These are phyloP conservation scores for Erigeron canadensis DNA, from an alignment of 129 eudicot genomes.

Conservation along the genomic window DNA sequence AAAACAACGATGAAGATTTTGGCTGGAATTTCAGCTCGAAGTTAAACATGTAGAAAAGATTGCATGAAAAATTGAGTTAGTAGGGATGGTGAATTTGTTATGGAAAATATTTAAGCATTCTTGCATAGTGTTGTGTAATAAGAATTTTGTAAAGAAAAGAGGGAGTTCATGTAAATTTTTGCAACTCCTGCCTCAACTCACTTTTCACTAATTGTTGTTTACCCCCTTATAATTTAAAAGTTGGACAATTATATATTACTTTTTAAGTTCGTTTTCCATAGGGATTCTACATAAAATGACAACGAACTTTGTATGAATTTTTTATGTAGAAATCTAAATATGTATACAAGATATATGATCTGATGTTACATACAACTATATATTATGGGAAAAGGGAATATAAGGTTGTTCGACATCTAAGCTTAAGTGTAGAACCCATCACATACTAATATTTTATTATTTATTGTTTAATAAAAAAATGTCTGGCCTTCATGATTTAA, in stretches of 20 bases:
- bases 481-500: no score
- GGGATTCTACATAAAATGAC: no score
- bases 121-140: slow-evolving; percentile 37
- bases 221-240: slow-evolving; percentile 15
- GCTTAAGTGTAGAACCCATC: no score
- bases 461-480: no score
- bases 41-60: slow-evolving; percentile 23
- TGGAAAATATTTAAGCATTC: slow-evolving; percentile 34
- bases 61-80: slow-evolving; percentile 28
- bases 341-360: no score
- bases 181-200: slow-evolving; percentile 23
- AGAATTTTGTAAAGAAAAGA: slow-evolving; percentile 37
- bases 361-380: no score
- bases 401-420: no score
- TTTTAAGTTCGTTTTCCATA: no score
- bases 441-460: no score
- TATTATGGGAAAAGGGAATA: no score
- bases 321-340: no score
- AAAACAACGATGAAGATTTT: background rate
- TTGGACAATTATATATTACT: background rate
- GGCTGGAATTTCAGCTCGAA: slow-evolving; percentile 27
- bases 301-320: no score
- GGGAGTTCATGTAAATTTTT: slow-evolving; percentile 34
- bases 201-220: background rate
- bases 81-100: slow-evolving; percentile 22